phyloP scores from a whole-genome alignment of 352 stramenopile species.

The Globisporangium cederbergense region DNA sequence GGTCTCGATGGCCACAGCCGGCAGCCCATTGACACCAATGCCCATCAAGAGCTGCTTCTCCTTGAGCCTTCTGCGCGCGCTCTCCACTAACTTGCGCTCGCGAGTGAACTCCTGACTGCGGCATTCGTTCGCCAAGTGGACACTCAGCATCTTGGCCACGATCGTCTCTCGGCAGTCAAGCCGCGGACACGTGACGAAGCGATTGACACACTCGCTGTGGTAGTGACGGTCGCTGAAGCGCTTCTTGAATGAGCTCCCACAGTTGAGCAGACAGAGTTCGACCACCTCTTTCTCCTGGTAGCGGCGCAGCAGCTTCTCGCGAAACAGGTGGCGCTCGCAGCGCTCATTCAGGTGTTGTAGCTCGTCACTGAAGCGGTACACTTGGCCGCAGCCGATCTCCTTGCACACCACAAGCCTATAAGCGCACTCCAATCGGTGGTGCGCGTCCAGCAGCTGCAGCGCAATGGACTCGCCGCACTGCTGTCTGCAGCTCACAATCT shows the following conservation, averaged over 20 bases:
- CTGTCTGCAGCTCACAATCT: constrained; percentile 38
- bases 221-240: constrained; percentile 37
- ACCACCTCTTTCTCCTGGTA: constrained; percentile 37
- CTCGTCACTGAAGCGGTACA: constrained; percentile 32
- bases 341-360: constrained; percentile 25
- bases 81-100: constrained; percentile 30
- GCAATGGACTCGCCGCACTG: constrained; percentile 35
- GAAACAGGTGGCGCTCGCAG: constrained; percentile 40
- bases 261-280: constrained; percentile 46
- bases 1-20: not conserved
- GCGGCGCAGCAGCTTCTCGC: constrained; percentile 35
- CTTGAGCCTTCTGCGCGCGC: constrained; percentile 18
- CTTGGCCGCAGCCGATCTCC: constrained; percentile 38
- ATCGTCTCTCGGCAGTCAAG: constrained; percentile 50
- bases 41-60: not conserved
- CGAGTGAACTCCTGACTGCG: constrained; percentile 23
- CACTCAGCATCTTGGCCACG: constrained; percentile 31
- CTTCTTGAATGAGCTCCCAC: constrained; percentile 29
- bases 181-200: constrained; percentile 44
- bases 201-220: constrained; percentile 38
- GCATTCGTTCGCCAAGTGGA: constrained; percentile 42
- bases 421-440: constrained; percentile 44
- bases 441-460: constrained; percentile 40
- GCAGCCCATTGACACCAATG: not conserved
- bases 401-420: constrained; percentile 54